phyloP scores from a whole-genome alignment of 306 rosid genomes.

The Biancaea sappan region DNA sequence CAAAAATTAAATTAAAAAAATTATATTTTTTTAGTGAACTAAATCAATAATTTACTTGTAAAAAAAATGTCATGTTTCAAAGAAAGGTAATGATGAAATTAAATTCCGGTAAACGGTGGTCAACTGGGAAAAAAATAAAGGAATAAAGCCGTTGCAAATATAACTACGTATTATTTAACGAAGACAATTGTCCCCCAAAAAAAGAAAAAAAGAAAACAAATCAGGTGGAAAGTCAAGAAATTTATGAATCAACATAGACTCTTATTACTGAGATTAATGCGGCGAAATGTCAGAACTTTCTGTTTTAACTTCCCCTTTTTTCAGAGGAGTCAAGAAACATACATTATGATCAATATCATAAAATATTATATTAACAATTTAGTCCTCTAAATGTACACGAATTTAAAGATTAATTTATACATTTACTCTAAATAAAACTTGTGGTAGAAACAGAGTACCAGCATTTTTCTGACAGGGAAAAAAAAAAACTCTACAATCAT shows the following conservation, averaged over 20 bases:
- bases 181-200: neutral
- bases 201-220: neutral
- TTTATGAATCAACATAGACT: neutral
- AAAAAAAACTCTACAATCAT: neutral
- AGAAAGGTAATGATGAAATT: neutral
- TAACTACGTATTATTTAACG: neutral
- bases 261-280: neutral
- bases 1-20: too few relatives aligned
- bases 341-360: neutral
- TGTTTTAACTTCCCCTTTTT: constrained; percentile 9
- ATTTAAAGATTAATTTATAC: too few relatives aligned
- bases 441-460: neutral
- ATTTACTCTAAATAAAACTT: neutral
- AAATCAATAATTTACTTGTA: too few relatives aligned
- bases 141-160: neutral
- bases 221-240: neutral
- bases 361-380: too few relatives aligned
- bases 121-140: neutral
- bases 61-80: neutral
- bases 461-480: neutral
- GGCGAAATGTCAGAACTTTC: constrained; percentile 17
- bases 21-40: too few relatives aligned
- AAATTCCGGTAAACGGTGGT: neutral
- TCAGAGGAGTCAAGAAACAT: neutral
- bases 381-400: too few relatives aligned